Evolutionary conservation across 2,329 filamentous ascomycete species (phyloP).

Genomic region (Beauveria sp.): DNA sequence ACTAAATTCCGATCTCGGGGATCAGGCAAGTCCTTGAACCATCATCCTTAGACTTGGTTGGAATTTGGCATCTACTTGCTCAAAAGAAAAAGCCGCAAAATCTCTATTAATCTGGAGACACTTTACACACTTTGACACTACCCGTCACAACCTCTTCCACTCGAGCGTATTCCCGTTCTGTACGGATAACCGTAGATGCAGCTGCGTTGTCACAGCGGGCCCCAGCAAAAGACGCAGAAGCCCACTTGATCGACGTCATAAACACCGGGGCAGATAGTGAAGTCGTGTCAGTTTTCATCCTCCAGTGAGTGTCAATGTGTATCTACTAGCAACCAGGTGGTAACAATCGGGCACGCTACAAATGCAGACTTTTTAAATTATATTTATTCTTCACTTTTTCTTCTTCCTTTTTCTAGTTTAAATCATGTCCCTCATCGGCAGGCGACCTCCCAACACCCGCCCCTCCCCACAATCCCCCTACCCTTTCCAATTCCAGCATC

Average conservation of each 20-base stretch:
- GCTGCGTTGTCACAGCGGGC: not conserved
- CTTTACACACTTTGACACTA: not conserved
- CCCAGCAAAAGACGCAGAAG: not conserved
- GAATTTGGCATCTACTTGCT: no score
- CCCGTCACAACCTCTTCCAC: not conserved
- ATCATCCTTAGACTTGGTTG: not conserved
- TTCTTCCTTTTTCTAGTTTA: not conserved
- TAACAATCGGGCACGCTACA: no score
- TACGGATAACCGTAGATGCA: not conserved
- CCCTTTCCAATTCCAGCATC: not conserved
- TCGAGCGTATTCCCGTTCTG: not conserved
- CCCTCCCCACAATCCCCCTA: not conserved
- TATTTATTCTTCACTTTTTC: not conserved
- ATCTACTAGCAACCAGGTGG: no score
- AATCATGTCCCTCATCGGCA: not conserved
- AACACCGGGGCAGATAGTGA: constrained; percentile 6
- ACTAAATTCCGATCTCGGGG: no score
- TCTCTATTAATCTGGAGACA: not conserved
- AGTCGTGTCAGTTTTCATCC: not conserved
- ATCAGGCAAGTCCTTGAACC: no score
- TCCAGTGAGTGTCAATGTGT: no score
- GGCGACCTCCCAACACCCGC: not conserved
- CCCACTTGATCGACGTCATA: constrained; percentile 7
- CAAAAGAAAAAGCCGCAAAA: not conserved
- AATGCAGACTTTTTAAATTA: not conserved